Evolutionary conservation across 192 early-diverging fungal genomes (phyloP).

Genomic region (Coemansia guatemalensis): DNA sequence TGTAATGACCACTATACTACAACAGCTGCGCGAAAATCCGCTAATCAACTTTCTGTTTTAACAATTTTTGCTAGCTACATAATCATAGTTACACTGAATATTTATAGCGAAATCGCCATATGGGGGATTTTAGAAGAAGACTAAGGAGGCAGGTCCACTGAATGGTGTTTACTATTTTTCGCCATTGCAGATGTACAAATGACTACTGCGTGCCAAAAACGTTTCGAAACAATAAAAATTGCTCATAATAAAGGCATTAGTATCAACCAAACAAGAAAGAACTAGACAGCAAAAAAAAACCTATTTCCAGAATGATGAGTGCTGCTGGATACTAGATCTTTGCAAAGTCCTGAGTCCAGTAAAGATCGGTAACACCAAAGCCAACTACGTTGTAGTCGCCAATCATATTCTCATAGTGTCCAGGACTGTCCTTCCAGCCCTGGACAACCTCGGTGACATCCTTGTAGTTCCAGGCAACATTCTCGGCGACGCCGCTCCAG

Average conservation of each 20-base stretch:
- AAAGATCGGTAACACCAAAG: slow-evolving; percentile 32
- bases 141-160: too few species aligned
- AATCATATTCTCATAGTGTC: slow-evolving; percentile 39
- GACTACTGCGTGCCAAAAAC: too few species aligned
- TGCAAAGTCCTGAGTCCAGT: slow-evolving; percentile 51
- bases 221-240: background rate
- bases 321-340: background rate
- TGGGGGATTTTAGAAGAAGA: too few species aligned
- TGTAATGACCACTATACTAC: slow-evolving; percentile 48
- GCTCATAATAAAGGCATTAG: background rate
- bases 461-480: slow-evolving; percentile 34
- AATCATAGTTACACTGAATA: too few species aligned
- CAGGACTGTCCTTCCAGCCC: slow-evolving; percentile 28
- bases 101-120: too few species aligned
- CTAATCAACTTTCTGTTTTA: too few species aligned
- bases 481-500: slow-evolving; percentile 36
- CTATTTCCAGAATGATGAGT: slow-evolving; percentile 35
- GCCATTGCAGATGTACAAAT: too few species aligned
- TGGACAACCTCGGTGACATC: slow-evolving; percentile 19
- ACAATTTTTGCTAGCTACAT: too few species aligned
- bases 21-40: slow-evolving; percentile 23
- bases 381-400: slow-evolving; percentile 41
- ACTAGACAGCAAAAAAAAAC: slow-evolving; percentile 17
- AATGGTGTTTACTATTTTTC: too few species aligned
- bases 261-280: slow-evolving; percentile 7